phyloP scores from a whole-genome alignment of 352 stramenopile species.

The Aphanomyces cochlioides region DNA sequence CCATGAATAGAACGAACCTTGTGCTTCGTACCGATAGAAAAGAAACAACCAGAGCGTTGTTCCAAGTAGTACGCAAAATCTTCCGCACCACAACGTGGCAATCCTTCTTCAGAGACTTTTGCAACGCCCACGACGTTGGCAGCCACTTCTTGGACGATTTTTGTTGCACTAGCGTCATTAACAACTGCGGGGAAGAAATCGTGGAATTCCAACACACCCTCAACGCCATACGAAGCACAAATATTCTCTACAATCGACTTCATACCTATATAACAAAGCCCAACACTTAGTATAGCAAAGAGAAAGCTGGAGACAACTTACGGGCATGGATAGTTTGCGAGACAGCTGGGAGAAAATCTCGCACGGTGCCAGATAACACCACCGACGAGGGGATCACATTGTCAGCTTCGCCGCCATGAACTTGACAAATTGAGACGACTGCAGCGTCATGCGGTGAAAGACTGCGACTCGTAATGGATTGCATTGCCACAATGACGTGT shows the following conservation, averaged over 20 bases:
- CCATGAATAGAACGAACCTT: neutral
- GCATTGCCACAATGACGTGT: slow-evolving; percentile 32
- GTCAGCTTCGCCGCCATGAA: slow-evolving; percentile 88
- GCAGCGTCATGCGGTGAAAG: slow-evolving; percentile 86
- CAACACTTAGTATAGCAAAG: neutral
- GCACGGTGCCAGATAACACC: slow-evolving; percentile 87
- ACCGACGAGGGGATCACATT: slow-evolving; percentile 92
- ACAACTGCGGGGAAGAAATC: slow-evolving; percentile 70
- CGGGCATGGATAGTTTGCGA: slow-evolving; percentile 77
- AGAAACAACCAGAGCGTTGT: slow-evolving; percentile 76
- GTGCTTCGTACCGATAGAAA: slow-evolving; percentile 43
- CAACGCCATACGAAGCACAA: slow-evolving; percentile 72
- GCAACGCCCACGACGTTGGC: slow-evolving; percentile 47
- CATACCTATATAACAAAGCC: slow-evolving; percentile 38
- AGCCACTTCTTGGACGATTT: slow-evolving; percentile 64
- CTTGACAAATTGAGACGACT: slow-evolving; percentile 89
- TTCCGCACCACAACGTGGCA: slow-evolving; percentile 90
- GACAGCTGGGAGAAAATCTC: slow-evolving; percentile 86
- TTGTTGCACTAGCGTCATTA: slow-evolving; percentile 67
- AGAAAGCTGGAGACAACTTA: slow-evolving; percentile 16
- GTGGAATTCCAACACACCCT: slow-evolving; percentile 54
- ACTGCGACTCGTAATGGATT: slow-evolving; percentile 90
- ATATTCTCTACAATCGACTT: slow-evolving; percentile 77
- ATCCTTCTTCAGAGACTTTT: slow-evolving; percentile 62
- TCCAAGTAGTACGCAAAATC: slow-evolving; percentile 92